A percentile compares a stretch with the other conserved stretches of the same genome.
Evolutionary conservation across 2,329 filamentous ascomycete species (phyloP).

Genomic region (Cytospora paraplurivora): DNA sequence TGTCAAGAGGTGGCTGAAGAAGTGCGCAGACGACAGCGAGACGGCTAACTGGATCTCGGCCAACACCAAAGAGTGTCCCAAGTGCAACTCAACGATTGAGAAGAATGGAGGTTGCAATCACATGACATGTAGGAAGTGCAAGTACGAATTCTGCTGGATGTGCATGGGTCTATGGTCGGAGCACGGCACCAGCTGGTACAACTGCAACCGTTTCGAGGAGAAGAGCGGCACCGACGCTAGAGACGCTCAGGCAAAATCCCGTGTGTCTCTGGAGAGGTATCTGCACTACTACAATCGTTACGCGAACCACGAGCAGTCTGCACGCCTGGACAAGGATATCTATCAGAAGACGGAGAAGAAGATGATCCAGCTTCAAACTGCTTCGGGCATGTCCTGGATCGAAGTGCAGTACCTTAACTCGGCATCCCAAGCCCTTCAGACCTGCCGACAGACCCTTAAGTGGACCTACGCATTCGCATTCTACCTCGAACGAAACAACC

Average conservation of each 20-base stretch:
- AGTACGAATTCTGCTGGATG: constrained; percentile 99
- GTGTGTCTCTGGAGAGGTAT: constrained; percentile 92
- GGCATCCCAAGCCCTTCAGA: constrained; percentile 90
- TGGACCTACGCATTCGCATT: constrained; percentile 99
- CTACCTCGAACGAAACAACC: constrained; percentile 93
- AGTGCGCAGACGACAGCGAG: constrained; percentile 97
- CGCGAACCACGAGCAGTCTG: constrained; percentile 97
- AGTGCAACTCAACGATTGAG: constrained; percentile 95
- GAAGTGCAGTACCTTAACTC: constrained; percentile 96
- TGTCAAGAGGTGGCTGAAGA: constrained; percentile 95
- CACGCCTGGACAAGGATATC: constrained; percentile 93
- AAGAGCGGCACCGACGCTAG: constrained; percentile 90
- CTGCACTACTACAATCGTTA: constrained; percentile 99
- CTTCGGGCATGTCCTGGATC: constrained; percentile 97
- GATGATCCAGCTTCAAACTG: constrained; percentile 93
- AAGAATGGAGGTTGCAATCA: constrained; percentile 99
- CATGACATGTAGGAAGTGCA: constrained; percentile 96
- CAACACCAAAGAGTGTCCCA: constrained; percentile 97
- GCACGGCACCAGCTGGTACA: constrained; percentile 99
- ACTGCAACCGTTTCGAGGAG: constrained; percentile 96
- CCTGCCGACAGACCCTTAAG: constrained; percentile 96
- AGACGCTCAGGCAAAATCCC: constrained; percentile 87
- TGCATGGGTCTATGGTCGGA: constrained; percentile 99
- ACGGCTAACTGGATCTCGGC: constrained; percentile 99
- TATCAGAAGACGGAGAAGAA: constrained; percentile 98